Base-by-base conservation (phyloP, 495 filamentous ascomycete genomes). In the Margaritispora aquatica region DNA sequence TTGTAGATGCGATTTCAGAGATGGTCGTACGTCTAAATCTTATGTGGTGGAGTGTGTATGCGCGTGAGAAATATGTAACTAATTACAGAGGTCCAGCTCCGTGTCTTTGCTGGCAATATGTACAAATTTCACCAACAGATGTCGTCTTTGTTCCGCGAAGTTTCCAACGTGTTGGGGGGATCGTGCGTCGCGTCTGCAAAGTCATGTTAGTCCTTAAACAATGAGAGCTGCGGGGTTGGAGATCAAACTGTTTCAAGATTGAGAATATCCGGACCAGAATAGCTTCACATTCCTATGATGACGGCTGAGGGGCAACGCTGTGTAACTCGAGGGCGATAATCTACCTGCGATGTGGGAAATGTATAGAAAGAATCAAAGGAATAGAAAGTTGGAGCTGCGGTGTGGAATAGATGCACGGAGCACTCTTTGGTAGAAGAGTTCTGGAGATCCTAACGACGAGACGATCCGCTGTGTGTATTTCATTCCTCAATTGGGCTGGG, bases 331-430 rank as follows among this genome's bases (percentile, higher is more conserved):
- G n/a, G n/a, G n/a, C n/a, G 31, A 24, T 21, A 23, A 1, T 17
- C 2, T 41, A 19, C 44, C 20, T 22, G 29, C 23, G 26, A n/a
- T n/a, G n/a, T 31, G 17, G 22, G 15, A 49, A 2, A 31, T 10
- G 29, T 36, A 58, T 21, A 1, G 20, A 44, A 19, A 38, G 20
- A 13, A 19, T 44, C 36, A 26, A 54, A 58, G 24, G 46, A 27
- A 36, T 26, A 44, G 38, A 44, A 44, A 44, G 7, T 8, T 44
- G 38, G n/a, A 55, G 26, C 26, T 38, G 51, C 34, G 29, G 17
- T 24, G 49, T 54, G 31, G 54, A 57, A 24, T 26, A 24, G 54
- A 46, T 46, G 60, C 60, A 62, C 60, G 60, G 60, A 47, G 60
- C 60, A 29, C 60, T 54, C 26, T 48, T 54, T 57, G 60, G 60